Base-by-base conservation (phyloP, 2,329 filamentous ascomycete genomes). In the Pseudogymnoascus sp. region DNA sequence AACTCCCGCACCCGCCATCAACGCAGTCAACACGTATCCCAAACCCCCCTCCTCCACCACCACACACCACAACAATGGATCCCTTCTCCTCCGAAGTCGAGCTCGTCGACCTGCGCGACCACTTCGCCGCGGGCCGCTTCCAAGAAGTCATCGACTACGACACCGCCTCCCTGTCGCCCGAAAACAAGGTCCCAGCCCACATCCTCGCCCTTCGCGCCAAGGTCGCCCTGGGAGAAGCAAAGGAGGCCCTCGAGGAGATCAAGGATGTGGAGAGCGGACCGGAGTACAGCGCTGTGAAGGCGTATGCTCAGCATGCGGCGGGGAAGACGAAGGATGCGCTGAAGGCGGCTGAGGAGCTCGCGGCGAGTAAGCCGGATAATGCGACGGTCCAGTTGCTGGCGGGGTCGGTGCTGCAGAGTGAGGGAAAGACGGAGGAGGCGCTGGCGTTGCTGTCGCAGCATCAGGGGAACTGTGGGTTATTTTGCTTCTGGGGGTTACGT, bases 131-230 rank as follows among this genome's bases (percentile, higher is more conserved):
- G 76, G 92, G 90, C 74, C 93, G 96, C 81, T 96, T 91, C 82
- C 84, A 90, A 73, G 83, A 88, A 73, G 93, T 96, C 68, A 77
- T 96, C 77, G 89, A 95, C 79, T 96, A 92, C 78, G 89, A 96
- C 77, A 89, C 87, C 48, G 86, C 89, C 5, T 81, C 87, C 65
- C 89, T 98, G 73, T 95, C 90, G 51, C 70, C 87, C 68, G 86
- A 89, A 72, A 97, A 97, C 79, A 81, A 82, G 57, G 81, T 92
- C 13, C 85, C 91, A 45, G 90, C 90, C 43, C 87, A 87, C 65
- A 79, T 96, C 51, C 85, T 98, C 64, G 83, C 89, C 74, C 85
- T 93, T 68, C 90, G 95, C 74, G 87, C 93, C 48, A 89, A 88
- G 74, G 86, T 96, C 72, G 92, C 92, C 62, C 84, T 93, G 6